Evolutionary conservation across 1,284 basidiomycete genomes (phyloP), one percentile per base, ranked within the genome.

Genomic region (Apiotrichum gracile): DNA sequence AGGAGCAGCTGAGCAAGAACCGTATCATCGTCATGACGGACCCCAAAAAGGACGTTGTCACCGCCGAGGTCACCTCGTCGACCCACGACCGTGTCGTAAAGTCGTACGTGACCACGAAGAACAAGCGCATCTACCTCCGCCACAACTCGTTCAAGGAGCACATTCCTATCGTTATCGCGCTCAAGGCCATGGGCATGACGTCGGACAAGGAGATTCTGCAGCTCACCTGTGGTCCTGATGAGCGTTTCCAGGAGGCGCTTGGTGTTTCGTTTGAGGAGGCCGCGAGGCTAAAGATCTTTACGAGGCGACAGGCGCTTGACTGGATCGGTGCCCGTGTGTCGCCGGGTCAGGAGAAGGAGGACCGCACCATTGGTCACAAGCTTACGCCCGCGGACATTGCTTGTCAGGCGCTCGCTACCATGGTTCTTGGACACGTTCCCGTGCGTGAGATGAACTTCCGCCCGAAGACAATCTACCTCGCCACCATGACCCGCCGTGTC

Each of bases 71-170:
- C 76, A 99, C 96, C 45, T 94, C 91, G 87, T 96, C 96, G 7
- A 98, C 97, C 17, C 93, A 97, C 68, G 94, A 97, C 61, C 83
- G 97, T 58, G 98, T 98, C 75, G 97, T 96, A 42, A 99, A 99
- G 76, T 96, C 97, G 0, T 98, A 99, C 67, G 93, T 98, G 39
- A 83, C 85, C 6, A 96, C 92, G 16, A 97, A 97, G 77, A 89
- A 92, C 73, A 85, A 86, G 51, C 88, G 87, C 69, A 88, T 98
- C 53, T 97, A 92, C 73, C 85, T 98, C 47, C 87, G 91, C n/a
- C 94, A 99, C 78, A 99, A 99, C 75, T 97, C 91, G 58, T 87
- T 97, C 60, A 88, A 92, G 67, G 96, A 99, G 75, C 91, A 94
- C 67, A 90, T 99, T 40, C 96, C 96, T 0, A 92, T 99, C 54